Evolutionary conservation across 345 rosid species (phyloP).

Genomic region (Aquilaria yunnanensis): DNA sequence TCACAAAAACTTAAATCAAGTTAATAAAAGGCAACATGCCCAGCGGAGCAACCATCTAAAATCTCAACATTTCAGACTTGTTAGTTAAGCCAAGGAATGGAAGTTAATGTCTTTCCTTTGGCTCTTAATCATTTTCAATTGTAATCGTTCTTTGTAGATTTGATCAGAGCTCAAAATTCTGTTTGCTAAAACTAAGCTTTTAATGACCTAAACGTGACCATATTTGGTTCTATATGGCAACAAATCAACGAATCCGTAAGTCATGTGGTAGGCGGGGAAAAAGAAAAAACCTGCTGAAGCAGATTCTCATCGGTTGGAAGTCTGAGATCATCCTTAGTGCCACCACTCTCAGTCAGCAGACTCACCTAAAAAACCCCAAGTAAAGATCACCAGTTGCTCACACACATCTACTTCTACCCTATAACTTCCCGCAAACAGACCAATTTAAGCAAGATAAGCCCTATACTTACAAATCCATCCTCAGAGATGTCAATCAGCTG

Average conservation of each 20-base stretch:
- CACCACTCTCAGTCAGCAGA: slow-evolving; percentile 59
- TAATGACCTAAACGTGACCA: too few species aligned
- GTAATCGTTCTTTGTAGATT: neutral
- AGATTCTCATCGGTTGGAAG: slow-evolving; percentile 73
- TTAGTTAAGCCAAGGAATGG: neutral
- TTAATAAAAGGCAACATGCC: too few species aligned
- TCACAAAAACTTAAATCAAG: neutral
- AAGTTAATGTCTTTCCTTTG: neutral
- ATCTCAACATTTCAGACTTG: neutral
- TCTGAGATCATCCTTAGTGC: slow-evolving; percentile 69
- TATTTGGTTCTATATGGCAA: too few species aligned
- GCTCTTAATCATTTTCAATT: too few species aligned
- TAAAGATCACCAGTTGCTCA: neutral
- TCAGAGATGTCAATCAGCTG: slow-evolving; percentile 56
- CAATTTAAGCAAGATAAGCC: neutral
- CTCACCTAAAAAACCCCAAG: slow-evolving; percentile 36
- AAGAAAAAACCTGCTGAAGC: slow-evolving; percentile 37
- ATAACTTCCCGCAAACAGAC: neutral
- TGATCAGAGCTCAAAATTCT: too few species aligned
- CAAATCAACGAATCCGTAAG: too few species aligned
- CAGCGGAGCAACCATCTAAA: too few species aligned
- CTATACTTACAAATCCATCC: slow-evolving; percentile 45
- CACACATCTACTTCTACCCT: neutral
- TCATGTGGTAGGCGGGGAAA: too few species aligned
- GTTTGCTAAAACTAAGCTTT: too few species aligned